These are phyloP conservation scores for Phytopythium vexans DNA, from an alignment of 352 stramenopile genomes.

Conservation along the genomic window DNA sequence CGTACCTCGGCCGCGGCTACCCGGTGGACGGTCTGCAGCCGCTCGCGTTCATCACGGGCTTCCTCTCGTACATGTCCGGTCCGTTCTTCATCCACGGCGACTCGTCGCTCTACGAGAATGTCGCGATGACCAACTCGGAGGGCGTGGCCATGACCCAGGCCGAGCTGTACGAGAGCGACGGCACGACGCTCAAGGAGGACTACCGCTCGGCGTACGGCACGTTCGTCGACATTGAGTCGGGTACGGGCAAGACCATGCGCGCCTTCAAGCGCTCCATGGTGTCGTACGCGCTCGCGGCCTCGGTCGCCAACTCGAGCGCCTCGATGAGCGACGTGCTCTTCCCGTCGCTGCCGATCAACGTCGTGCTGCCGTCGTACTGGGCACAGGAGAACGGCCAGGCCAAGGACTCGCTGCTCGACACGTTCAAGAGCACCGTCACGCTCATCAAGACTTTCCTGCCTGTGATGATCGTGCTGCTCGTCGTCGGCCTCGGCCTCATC, in stretches of 20 bases:
- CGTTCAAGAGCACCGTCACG: slow-evolving; percentile 44
- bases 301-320: slow-evolving; percentile 21
- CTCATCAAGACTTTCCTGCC: slow-evolving; percentile 53
- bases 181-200: slow-evolving; percentile 33
- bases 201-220: slow-evolving; percentile 51
- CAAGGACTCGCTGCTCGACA: slow-evolving; percentile 30
- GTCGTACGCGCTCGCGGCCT: slow-evolving; percentile 50
- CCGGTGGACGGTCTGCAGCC: slow-evolving; percentile 68
- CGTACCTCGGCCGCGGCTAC: slow-evolving; percentile 32
- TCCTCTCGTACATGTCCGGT: slow-evolving; percentile 69
- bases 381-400: slow-evolving; percentile 48
- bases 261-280: slow-evolving; percentile 58
- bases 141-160: slow-evolving; percentile 33
- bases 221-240: slow-evolving; percentile 66
- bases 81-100: slow-evolving; percentile 67
- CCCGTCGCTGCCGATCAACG: slow-evolving; percentile 42
- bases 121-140: slow-evolving; percentile 59
- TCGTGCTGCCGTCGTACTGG: slow-evolving; percentile 63
- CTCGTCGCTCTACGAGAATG: slow-evolving; percentile 29
- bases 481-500: slow-evolving; percentile 36
- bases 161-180: slow-evolving; percentile 44
- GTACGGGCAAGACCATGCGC: slow-evolving; percentile 67
- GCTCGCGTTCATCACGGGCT: slow-evolving; percentile 60
- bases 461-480: slow-evolving; percentile 49
- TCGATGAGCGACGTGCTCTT: slow-evolving; percentile 69